Evolutionary conservation across 2,329 filamentous ascomycete species (phyloP), one percentile per base, ranked within the genome.

Genomic region (Basipetospora chlamydospora): DNA sequence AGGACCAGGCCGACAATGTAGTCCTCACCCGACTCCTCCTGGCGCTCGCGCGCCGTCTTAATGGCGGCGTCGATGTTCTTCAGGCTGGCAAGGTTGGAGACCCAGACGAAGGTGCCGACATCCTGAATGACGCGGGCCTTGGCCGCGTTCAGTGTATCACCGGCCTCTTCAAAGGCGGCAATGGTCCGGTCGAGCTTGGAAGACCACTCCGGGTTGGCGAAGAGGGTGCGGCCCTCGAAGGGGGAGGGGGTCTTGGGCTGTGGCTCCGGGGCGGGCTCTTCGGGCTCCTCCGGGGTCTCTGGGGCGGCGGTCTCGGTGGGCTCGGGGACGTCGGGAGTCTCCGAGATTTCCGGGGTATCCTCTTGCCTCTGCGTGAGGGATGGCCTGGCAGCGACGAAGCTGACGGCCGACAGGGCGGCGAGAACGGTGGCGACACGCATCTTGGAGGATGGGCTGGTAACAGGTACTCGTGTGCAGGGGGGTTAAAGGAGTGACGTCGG

Each of bases 181-280:
- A 56, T 44, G 12, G 61, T 61, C 38, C 53, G 41, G 18, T 59
- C 51, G 23, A 66, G 52, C 47, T 63, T 58, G n/a, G 38, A 42
- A 10, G 58, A 53, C 48, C 61, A 66, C 15, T 44, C 44, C n/a
- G 57, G 55, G 49, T 65, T 64, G 41, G 56, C 58, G 44, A 64
- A 69, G 18, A 70, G 51, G 6, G 55, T 60, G 43, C 61, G 63
- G 40, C 61, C 61, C 1, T 53, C 40, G 46, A 74, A 71, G 0
- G 70, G 59, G 38, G 63, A 61, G 35, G 46, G 37, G 6, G 11
- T 21, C 39, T 28, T 44, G 43, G 26, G 35, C 26, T 12, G 28
- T 6, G 34, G 17, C 7, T 10, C 18, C 20, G 11, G 18, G 9
- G 13, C 26, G 18, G 35, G 28, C 11, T 31, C 28, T 9, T 17